These are phyloP conservation scores for Phlebopus sp. DNA, from an alignment of 1,284 basidiomycete species.

Conservation along the genomic window DNA sequence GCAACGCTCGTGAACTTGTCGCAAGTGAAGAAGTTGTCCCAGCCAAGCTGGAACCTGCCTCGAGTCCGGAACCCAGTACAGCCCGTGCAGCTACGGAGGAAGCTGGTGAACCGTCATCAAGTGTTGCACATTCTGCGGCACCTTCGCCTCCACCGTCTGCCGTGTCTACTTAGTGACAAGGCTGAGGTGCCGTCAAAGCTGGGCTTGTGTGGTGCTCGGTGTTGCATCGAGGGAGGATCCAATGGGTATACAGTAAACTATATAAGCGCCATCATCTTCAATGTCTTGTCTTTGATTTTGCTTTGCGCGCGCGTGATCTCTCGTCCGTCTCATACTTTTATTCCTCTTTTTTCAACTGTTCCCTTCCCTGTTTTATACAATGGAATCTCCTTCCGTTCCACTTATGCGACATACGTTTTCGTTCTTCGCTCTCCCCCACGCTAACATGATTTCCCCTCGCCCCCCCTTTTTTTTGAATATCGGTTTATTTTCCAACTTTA, in stretches of 20 bases:
- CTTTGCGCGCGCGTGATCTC: slow-evolving; percentile 14
- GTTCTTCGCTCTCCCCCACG: slow-evolving; percentile 1
- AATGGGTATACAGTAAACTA: slow-evolving; percentile 30
- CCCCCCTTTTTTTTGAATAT: too few species aligned
- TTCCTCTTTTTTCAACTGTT: background rate
- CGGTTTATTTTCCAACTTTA: slow-evolving; percentile 11
- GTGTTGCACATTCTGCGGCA: slow-evolving; percentile 28
- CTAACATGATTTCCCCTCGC: too few species aligned
- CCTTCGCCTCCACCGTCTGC: slow-evolving; percentile 32
- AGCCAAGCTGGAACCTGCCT: slow-evolving; percentile 15
- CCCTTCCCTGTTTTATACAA: slow-evolving; percentile 4
- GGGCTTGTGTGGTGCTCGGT: background rate
- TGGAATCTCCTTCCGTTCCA: slow-evolving; percentile 12
- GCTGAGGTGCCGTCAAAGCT: background rate
- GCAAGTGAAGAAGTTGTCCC: slow-evolving; percentile 8
- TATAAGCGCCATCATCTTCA: slow-evolving; percentile 36
- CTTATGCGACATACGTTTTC: slow-evolving; percentile 26
- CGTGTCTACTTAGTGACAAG: slow-evolving; percentile 26
- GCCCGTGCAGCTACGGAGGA: slow-evolving; percentile 23
- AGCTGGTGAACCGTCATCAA: slow-evolving; percentile 14
- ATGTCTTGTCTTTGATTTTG: slow-evolving; percentile 15
- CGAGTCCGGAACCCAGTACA: slow-evolving; percentile 17
- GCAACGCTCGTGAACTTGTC: slow-evolving; percentile 13
- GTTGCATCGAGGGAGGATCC: slow-evolving; percentile 10
- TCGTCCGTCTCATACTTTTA: slow-evolving; percentile 10